Conservation (phyloP, 257 asterid genomes). For the Capsicum pubescens region DNA sequence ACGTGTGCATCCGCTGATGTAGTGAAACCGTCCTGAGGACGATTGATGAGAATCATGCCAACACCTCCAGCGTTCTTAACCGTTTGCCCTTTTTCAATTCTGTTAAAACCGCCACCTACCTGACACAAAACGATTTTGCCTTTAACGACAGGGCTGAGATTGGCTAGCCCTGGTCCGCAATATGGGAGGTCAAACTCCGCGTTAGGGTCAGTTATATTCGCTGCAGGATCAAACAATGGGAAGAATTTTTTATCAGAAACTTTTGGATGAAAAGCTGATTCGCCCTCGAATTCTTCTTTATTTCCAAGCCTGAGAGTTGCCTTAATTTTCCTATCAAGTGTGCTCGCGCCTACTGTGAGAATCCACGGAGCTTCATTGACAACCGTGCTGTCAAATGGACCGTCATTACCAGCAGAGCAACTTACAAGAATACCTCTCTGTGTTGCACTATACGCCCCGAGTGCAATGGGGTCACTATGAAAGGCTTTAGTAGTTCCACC, state of each 20-base stretch:
- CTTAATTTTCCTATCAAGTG: slow-evolving; percentile 37
- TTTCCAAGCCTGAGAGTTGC: slow-evolving; percentile 43
- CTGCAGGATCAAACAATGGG: slow-evolving; percentile 33
- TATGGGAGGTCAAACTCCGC: not conserved
- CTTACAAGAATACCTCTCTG: slow-evolving; percentile 44
- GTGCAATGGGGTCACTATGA: slow-evolving; percentile 34
- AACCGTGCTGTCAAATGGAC: slow-evolving; percentile 29
- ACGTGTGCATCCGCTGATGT: slow-evolving; percentile 37
- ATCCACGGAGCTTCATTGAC: slow-evolving; percentile 51
- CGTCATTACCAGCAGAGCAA: slow-evolving; percentile 41
- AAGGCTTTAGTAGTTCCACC: slow-evolving; percentile 34
- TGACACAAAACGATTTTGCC: slow-evolving; percentile 43
- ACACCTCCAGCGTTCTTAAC: slow-evolving; percentile 51
- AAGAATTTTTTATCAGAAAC: slow-evolving; percentile 28
- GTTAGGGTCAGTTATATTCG: not conserved
- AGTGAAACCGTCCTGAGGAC: not conserved
- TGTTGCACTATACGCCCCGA: slow-evolving; percentile 43
- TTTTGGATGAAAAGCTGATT: slow-evolving; percentile 35
- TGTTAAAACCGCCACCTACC: slow-evolving; percentile 25
- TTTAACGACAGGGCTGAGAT: not conserved
- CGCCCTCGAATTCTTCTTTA: slow-evolving; percentile 31
- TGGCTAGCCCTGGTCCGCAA: slow-evolving; percentile 29
- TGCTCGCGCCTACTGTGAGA: slow-evolving; percentile 52
- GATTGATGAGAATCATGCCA: slow-evolving; percentile 45
- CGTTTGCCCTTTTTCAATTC: slow-evolving; percentile 27